Conservation (phyloP, 164 flowering plant species). For the Vitis riparia region DNA sequence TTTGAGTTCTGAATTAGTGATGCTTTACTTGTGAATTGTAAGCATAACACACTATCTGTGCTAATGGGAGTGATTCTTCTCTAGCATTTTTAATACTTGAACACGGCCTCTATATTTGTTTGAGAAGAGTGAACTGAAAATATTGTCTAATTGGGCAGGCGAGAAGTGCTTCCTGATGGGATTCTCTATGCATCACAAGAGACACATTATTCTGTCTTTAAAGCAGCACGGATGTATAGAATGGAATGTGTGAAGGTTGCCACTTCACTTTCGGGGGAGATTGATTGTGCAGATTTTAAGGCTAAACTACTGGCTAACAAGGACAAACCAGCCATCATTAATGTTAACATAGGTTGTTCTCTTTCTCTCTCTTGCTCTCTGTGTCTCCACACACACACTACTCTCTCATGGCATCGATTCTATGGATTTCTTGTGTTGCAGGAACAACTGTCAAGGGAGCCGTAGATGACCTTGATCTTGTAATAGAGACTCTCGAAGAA, state of each 20-base stretch:
- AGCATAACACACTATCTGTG: neutral
- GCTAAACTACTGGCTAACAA: constrained; percentile 60
- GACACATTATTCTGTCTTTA: constrained; percentile 88
- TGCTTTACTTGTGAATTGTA: neutral
- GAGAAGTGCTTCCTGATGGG: constrained; percentile 93
- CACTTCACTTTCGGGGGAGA: constrained; percentile 77
- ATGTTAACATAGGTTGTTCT: constrained; percentile 81
- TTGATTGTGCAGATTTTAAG: constrained; percentile 79
- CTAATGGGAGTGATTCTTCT: too few relatives aligned
- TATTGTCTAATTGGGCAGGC: constrained; percentile 46
- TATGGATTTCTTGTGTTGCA: constrained; percentile 26
- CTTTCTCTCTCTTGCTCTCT: constrained; percentile 4
- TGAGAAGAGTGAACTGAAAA: constrained; percentile 6
- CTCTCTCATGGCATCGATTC: neutral
- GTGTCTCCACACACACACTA: neutral
- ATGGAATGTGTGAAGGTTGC: constrained; percentile 83
- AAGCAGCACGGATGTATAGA: constrained; percentile 95
- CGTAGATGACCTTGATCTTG: constrained; percentile 96
- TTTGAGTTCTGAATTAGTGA: constrained; percentile 3
- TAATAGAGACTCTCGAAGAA: constrained; percentile 80
- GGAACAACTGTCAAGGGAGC: constrained; percentile 99
- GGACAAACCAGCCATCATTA: constrained; percentile 88
- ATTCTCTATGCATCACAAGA: constrained; percentile 81
- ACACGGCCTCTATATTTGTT: neutral
- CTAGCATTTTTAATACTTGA: too few relatives aligned